Evolutionary conservation across 768 basidiomycete species (phyloP), one percentile per base, ranked within the genome.

Genomic region (Mycena amicta): DNA sequence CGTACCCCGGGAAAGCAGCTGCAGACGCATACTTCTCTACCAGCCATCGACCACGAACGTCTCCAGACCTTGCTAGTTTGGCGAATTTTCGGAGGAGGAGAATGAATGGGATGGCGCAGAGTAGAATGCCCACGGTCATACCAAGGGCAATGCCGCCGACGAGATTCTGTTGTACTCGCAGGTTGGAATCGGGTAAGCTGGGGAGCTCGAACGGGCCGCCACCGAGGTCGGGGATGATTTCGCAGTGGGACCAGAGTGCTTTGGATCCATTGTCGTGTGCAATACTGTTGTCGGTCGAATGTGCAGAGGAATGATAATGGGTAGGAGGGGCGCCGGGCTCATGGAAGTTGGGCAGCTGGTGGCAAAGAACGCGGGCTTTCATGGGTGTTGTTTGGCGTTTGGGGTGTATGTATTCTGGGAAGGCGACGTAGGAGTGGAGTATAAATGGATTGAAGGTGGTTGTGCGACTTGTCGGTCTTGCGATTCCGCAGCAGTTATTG

Each of bases 331-430:
- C 33, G 33, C 33, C 33, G 8, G 33, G 33, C 33, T 23, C 5
- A 27, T 6, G 47, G 23, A 28, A 43, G 59, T 39, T 40, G 26
- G 52, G 52, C 6, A 46, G 27, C n/a, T 59, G 28, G 52, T 50
- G 26, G 33, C 57, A 59, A 20, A 54, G 46, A n/a, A 59, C 51
- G 33, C 57, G 46, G 37, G 52, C 57, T 22, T 54, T 53, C 57
- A 59, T 59, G 18, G 41, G n/a, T n/a, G 23, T 11, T 43, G 6
- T 11, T 8, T 22, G 20, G 11, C n/a, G n/a, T n/a, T n/a, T n/a
- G 41, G 11, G 20, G 20, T 8, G 41, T 22, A 12, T 43, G 11
- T 43, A 22, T 43, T 43, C 20, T 12, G 20, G 41, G 18, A 37
- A n/a, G n/a, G 33, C 33, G 33, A 37, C 18, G 33, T 8, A 37